Base-by-base conservation (phyloP, 1,139 yeast genomes). In the Saccharomyces hybrid region DNA sequence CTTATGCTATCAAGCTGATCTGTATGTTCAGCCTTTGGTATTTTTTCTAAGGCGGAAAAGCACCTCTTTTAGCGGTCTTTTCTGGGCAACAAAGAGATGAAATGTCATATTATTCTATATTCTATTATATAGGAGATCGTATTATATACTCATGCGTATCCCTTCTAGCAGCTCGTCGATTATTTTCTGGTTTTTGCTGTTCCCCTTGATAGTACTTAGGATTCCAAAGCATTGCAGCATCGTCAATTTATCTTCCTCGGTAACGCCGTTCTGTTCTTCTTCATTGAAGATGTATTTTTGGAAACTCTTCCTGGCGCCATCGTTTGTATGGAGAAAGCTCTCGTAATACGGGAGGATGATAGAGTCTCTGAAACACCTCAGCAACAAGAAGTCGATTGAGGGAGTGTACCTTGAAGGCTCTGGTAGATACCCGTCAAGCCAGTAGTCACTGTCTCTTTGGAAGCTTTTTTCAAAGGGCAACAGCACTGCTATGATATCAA, bases 401-500 rank as follows among this genome's bases (percentile, higher is more conserved):
- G 66, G 53, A 61, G 62, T 62, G 72, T 77, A 47, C 76, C 64
- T 57, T 8, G 31, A 48, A 66, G 73, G 26, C 69, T 71, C 55
- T 59, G 63, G 20, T 69, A 65, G 25, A 68, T 67, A 58, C 63
- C 62, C 50, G 63, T 58, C 47, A 70, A 64, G 13, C 63, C 62
- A 57, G 50, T 57, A 59, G 47, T 55, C 51, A 8, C 54, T 53
- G 42, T 57, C 54, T 0, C 49, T 34, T 20, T 55, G 57, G 16
- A 62, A 62, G 34, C 60, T 61, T 14, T 50, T 50, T 52, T 83
- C 85, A 16, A 84, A 62, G 0, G 89, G 88, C 32, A 82, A 61
- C 55, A 84, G 76, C 0, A 81, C 76, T 0, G 84, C 85, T 54
- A 80, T 78, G 48, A 83, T 68, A 59, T 82, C 80, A 51, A 81